A percentile compares a stretch with the other conserved stretches of the same genome.
phyloP scores from a whole-genome alignment of 2,329 filamentous ascomycete genomes.

The Madurella fahalii region DNA sequence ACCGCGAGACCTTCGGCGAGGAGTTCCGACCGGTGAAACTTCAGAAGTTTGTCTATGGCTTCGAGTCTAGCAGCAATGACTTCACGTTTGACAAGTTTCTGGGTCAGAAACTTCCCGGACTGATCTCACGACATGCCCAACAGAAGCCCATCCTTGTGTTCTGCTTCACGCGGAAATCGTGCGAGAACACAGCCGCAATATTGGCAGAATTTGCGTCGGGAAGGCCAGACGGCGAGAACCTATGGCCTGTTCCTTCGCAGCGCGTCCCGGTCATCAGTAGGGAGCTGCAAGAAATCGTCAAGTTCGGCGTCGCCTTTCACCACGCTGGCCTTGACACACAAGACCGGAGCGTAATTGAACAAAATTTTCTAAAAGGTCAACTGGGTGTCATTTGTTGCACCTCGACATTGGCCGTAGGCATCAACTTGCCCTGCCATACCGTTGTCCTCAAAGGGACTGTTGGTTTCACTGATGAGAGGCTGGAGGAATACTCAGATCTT shows the following conservation, averaged over 20 bases:
- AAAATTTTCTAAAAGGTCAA: constrained; percentile 64
- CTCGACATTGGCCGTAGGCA: constrained; percentile 76
- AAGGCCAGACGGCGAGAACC: constrained; percentile 46
- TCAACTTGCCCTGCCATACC: constrained; percentile 80
- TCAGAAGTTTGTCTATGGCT: constrained; percentile 73
- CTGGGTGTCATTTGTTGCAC: constrained; percentile 82
- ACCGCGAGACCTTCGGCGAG: constrained; percentile 68
- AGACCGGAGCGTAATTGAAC: constrained; percentile 65
- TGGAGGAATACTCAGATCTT: constrained; percentile 72
- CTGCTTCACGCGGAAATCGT: constrained; percentile 71
- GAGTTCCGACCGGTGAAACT: constrained; percentile 75
- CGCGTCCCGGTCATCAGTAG: constrained; percentile 50
- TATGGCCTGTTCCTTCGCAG: constrained; percentile 59
- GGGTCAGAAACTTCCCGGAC: constrained; percentile 58
- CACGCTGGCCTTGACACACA: constrained; percentile 67
- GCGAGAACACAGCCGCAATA: constrained; percentile 61
- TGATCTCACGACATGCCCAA: constrained; percentile 63
- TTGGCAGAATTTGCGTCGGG: constrained; percentile 63
- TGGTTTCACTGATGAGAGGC: constrained; percentile 54
- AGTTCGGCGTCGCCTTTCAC: constrained; percentile 70
- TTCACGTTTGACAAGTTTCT: constrained; percentile 72
- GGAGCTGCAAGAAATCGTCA: constrained; percentile 51
- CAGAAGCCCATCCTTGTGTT: constrained; percentile 80
- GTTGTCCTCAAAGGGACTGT: constrained; percentile 80
- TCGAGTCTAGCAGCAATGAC: constrained; percentile 61